These are phyloP conservation scores for Rhizophagus clarus DNA, from an alignment of 192 early-diverging fungal genomes.

Conservation along the genomic window DNA sequence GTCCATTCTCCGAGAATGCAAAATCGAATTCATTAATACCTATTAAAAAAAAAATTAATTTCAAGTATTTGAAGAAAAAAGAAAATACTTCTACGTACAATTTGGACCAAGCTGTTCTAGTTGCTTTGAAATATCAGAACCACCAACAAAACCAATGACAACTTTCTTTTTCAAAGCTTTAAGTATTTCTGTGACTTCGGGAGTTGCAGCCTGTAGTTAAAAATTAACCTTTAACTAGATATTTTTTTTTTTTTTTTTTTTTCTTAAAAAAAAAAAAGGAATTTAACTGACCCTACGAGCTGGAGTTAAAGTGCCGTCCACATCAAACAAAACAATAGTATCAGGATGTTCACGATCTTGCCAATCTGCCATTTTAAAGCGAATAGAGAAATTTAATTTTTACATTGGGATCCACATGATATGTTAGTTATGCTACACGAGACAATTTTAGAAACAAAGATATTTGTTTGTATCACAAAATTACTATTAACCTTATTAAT, in stretches of 20 bases:
- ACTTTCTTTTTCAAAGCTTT: slow-evolving; percentile 82
- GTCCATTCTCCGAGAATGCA: slow-evolving; percentile 96
- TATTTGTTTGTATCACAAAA: too few relatives aligned
- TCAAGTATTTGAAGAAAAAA: neutral
- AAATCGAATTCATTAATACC: slow-evolving; percentile 89
- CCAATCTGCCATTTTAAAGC: slow-evolving; percentile 1
- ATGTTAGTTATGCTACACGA: too few relatives aligned
- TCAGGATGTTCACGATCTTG: slow-evolving; percentile 68
- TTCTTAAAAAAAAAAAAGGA: too few relatives aligned
- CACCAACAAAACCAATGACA: slow-evolving; percentile 96
- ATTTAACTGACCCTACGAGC: slow-evolving; percentile 76
- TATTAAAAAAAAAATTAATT: slow-evolving; percentile 27
- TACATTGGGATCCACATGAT: too few relatives aligned
- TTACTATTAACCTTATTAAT: too few relatives aligned
- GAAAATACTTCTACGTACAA: slow-evolving; percentile 49
- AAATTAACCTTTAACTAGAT: neutral
- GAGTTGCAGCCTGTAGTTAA: slow-evolving; percentile 65
- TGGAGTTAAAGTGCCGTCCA: slow-evolving; percentile 96
- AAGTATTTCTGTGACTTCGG: slow-evolving; percentile 77
- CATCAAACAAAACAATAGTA: slow-evolving; percentile 92
- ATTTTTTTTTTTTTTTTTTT: neutral
- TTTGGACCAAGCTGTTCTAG: slow-evolving; percentile 89
- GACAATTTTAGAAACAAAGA: too few relatives aligned
- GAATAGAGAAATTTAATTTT: too few relatives aligned
- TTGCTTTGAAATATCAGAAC: slow-evolving; percentile 93